Evolutionary conservation across 805 yeast genomes (phyloP).

Genomic region (Teunomyces aglyptinius): DNA sequence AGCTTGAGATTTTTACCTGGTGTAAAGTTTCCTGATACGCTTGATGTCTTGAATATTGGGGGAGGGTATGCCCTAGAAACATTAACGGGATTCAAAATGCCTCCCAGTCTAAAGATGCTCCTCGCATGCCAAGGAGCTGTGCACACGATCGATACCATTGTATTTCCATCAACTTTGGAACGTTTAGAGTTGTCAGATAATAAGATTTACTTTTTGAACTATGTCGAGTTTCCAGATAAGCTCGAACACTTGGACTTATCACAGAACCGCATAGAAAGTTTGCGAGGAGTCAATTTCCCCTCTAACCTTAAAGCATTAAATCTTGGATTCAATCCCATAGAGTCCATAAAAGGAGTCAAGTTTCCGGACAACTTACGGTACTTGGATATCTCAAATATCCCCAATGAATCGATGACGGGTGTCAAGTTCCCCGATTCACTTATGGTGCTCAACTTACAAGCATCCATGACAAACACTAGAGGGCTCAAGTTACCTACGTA

Average conservation of each 20-base stretch:
- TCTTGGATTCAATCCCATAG: conserved; percentile 40
- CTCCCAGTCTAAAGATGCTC: conserved; percentile 26
- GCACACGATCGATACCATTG: conserved; percentile 33
- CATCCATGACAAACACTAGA: conserved; percentile 44
- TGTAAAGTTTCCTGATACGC: conserved; percentile 35
- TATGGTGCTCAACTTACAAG: conserved; percentile 36
- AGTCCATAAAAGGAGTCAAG: conserved; percentile 38
- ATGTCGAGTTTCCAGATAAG: conserved; percentile 36
- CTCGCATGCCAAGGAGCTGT: conserved; percentile 36
- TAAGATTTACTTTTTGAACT: conserved; percentile 36
- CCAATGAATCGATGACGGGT: conserved; percentile 47
- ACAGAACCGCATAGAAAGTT: conserved; percentile 38
- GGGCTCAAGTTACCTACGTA: conserved; percentile 40
- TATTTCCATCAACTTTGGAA: conserved; percentile 33
- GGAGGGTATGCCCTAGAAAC: conserved; percentile 41
- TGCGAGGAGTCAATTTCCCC: conserved; percentile 39
- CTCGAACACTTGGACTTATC: conserved; percentile 34
- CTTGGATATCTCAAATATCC: conserved; percentile 41
- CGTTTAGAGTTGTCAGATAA: conserved; percentile 35
- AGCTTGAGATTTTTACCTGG: conserved; percentile 39
- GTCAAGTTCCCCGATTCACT: conserved; percentile 44
- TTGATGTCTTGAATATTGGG: conserved; percentile 38
- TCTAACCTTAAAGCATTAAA: conserved; percentile 26
- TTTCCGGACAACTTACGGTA: conserved; percentile 37
- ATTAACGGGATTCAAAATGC: conserved; percentile 39